These are phyloP conservation scores for Penicillium robsamsonii DNA, from an alignment of 495 filamentous ascomycete species.

Conservation along the genomic window DNA sequence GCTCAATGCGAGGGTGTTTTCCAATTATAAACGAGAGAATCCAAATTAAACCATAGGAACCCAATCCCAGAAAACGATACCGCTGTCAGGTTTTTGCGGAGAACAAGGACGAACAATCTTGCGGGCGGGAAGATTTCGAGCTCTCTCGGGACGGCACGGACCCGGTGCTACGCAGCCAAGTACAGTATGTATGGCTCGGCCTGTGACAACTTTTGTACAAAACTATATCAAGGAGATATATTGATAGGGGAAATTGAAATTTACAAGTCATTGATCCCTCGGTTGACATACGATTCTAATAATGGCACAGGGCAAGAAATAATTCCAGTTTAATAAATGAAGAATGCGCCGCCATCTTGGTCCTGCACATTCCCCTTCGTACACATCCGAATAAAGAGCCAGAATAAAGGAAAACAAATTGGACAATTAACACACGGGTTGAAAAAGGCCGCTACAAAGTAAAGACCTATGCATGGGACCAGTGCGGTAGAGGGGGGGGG, in stretches of 20 bases:
- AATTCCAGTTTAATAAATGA: slow-evolving; percentile 32
- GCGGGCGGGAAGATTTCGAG: slow-evolving; percentile 32
- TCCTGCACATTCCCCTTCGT: slow-evolving; percentile 32
- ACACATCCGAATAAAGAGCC: slow-evolving; percentile 30
- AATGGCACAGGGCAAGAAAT: slow-evolving; percentile 11
- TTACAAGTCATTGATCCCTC: background rate
- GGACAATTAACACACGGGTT: slow-evolving; percentile 32
- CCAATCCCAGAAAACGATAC: background rate
- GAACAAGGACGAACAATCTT: slow-evolving; percentile 22
- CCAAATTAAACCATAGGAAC: slow-evolving; percentile 14
- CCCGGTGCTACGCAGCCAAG: slow-evolving; percentile 21
- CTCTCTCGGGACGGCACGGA: slow-evolving; percentile 34
- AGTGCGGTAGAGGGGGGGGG: slow-evolving; percentile 8
- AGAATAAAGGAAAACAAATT: slow-evolving; percentile 27
- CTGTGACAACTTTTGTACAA: background rate
- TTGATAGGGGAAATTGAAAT: background rate
- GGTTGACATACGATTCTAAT: background rate
- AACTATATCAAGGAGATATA: background rate
- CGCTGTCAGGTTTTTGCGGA: slow-evolving; percentile 7
- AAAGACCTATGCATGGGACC: slow-evolving; percentile 19
- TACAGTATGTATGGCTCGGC: background rate
- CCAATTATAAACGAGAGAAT: slow-evolving; percentile 1
- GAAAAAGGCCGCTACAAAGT: slow-evolving; percentile 27
- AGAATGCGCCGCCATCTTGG: slow-evolving; percentile 31
- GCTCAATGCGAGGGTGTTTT: slow-evolving; percentile 22